Evolutionary conservation across 495 filamentous ascomycete genomes (phyloP).

Genomic region (Trichoderma orchidacearum): DNA sequence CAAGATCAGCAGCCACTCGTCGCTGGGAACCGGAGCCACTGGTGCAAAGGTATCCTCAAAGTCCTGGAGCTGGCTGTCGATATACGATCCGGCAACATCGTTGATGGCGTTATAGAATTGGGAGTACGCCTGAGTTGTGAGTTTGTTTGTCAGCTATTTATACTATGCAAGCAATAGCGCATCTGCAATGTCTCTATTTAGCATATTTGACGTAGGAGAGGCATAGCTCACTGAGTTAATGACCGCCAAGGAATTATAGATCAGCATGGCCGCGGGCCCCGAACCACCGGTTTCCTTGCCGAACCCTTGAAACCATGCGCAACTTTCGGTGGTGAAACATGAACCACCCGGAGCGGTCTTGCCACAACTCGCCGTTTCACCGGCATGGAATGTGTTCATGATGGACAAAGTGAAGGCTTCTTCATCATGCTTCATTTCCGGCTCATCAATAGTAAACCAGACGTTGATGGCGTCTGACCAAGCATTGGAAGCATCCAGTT

Average conservation of each 20-base stretch:
- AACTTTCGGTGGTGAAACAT: background rate
- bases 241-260: conserved; percentile 17
- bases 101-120: conserved; percentile 3
- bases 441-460: conserved; percentile 1
- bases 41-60: conserved; percentile 20
- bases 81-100: background rate
- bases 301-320: background rate
- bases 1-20: conserved; percentile 14
- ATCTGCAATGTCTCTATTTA: background rate
- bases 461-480: conserved; percentile 11
- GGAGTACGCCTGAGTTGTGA: conserved; percentile 3
- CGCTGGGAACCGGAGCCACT: conserved; percentile 7
- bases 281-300: conserved; percentile 2
- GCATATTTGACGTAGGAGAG: background rate
- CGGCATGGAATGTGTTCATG: conserved; percentile 28
- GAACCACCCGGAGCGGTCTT: background rate
- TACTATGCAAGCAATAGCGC: background rate
- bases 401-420: conserved; percentile 65
- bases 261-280: conserved; percentile 12
- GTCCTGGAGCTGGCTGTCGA: conserved; percentile 5
- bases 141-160: background rate
- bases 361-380: background rate
- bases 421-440: conserved; percentile 42
- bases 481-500: conserved; percentile 10
- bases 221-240: conserved; percentile 7